Conservation (phyloP, 495 filamentous ascomycete species). For the Aspergillus nidulans region DNA sequence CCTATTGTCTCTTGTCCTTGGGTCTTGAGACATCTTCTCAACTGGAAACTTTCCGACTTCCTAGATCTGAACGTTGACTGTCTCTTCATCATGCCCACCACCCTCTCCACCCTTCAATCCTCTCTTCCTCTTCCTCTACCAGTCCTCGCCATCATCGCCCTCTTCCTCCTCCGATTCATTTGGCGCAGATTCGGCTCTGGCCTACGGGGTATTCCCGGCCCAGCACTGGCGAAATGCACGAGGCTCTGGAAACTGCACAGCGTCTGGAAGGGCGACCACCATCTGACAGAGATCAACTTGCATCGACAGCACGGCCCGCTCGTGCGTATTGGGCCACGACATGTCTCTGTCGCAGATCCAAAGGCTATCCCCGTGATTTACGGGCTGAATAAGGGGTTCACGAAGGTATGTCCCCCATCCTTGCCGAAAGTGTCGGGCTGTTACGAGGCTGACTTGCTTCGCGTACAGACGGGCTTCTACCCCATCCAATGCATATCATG, state of each 20-base stretch:
- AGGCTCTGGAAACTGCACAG: not conserved
- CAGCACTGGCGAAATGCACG: not conserved
- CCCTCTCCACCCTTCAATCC: not conserved
- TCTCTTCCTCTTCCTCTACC: not conserved
- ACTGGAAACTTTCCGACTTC: too few relatives aligned
- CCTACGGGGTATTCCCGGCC: not conserved
- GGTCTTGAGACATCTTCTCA: too few relatives aligned
- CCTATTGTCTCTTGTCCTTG: too few relatives aligned
- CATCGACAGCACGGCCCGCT: conserved; percentile 47
- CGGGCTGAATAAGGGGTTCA: conserved; percentile 11
- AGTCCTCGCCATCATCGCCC: not conserved
- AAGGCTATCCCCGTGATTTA: conserved; percentile 44
- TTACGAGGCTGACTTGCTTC: not conserved
- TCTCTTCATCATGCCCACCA: not conserved
- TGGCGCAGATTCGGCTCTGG: not conserved
- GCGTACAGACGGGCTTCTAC: conserved; percentile 11
- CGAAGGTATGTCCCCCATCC: not conserved
- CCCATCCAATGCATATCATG: not conserved
- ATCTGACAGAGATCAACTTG: conserved; percentile 22
- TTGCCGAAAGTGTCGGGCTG: not conserved
- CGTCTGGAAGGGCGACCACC: not conserved
- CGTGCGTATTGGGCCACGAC: conserved; percentile 54
- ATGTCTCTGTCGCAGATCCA: conserved; percentile 46
- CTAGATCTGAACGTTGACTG: not conserved
- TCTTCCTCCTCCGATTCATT: not conserved